phyloP scores from a whole-genome alignment of 805 yeast species.

The Kodamaea kaohsiungensis region DNA sequence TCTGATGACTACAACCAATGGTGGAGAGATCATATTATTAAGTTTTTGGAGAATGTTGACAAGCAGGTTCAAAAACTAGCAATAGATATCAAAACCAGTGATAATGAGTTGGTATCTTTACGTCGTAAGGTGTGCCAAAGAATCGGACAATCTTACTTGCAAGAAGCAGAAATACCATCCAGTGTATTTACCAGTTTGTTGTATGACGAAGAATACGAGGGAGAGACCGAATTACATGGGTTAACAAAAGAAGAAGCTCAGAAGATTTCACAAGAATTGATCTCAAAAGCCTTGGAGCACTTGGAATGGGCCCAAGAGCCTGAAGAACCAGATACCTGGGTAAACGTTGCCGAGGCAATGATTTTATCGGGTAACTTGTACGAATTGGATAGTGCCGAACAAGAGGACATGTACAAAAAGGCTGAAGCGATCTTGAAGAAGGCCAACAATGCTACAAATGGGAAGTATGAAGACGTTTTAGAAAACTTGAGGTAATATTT shows the following conservation, averaged over 20 bases:
- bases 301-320: slow-evolving; percentile 62
- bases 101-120: slow-evolving; percentile 22
- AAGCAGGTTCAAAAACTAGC: slow-evolving; percentile 15
- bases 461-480: slow-evolving; percentile 65
- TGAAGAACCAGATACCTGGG: slow-evolving; percentile 81
- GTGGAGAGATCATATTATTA: slow-evolving; percentile 51
- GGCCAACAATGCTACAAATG: slow-evolving; percentile 81
- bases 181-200: slow-evolving; percentile 53
- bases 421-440: slow-evolving; percentile 69
- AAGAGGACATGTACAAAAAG: slow-evolving; percentile 60
- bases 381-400: slow-evolving; percentile 65
- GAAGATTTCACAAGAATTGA: slow-evolving; percentile 46
- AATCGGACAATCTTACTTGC: slow-evolving; percentile 62
- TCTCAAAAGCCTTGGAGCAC: slow-evolving; percentile 55
- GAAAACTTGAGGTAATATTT: slow-evolving; percentile 42
- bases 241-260: slow-evolving; percentile 45
- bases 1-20: slow-evolving; percentile 51
- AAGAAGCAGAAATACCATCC: slow-evolving; percentile 65
- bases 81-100: slow-evolving; percentile 7
- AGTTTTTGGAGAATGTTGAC: slow-evolving; percentile 33
- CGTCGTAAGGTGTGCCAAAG: slow-evolving; percentile 46
- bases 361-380: slow-evolving; percentile 76
- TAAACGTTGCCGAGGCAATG: slow-evolving; percentile 80
- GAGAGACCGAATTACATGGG: slow-evolving; percentile 34
- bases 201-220: slow-evolving; percentile 54